Conservation (phyloP, 495 filamentous ascomycete species). For the Neurospora hispaniola region DNA sequence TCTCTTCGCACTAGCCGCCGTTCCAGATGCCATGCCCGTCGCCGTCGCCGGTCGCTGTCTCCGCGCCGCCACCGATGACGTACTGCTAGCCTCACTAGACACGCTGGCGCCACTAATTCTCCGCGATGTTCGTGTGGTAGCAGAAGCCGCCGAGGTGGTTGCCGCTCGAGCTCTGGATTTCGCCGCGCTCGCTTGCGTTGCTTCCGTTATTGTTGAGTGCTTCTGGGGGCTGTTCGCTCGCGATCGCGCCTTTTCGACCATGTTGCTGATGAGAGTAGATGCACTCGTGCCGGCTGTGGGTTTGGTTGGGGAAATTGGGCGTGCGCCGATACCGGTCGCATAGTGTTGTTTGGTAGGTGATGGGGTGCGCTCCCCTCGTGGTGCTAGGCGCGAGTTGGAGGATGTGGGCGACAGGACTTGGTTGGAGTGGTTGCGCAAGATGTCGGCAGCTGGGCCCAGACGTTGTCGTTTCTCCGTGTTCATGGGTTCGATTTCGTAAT, state of each 20-base stretch:
- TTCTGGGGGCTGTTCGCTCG: conserved; percentile 19
- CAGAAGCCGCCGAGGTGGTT: conserved; percentile 10
- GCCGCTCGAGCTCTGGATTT: conserved; percentile 25
- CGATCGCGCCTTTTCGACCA: conserved; percentile 45
- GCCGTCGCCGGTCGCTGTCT: conserved; percentile 34
- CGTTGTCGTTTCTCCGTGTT: conserved; percentile 34
- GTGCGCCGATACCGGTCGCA: conserved; percentile 25
- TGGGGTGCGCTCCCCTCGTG: conserved; percentile 13
- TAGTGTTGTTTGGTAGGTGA: conserved; percentile 16
- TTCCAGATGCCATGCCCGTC: conserved; percentile 13
- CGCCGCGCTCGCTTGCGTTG: conserved; percentile 17
- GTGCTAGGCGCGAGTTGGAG: conserved; percentile 61
- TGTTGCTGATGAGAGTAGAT: conserved; percentile 40
- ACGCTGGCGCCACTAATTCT: conserved; percentile 38
- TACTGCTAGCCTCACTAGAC: conserved; percentile 36
- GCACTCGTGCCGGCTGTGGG: conserved; percentile 15
- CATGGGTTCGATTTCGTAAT: conserved; percentile 43
- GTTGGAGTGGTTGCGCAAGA: conserved; percentile 19
- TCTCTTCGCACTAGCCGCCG: conserved; percentile 22
- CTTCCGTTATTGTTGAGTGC: conserved; percentile 1
- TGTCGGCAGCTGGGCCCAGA: conserved; percentile 12
- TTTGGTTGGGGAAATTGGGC: conserved; percentile 36
- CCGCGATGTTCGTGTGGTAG: conserved; percentile 31
- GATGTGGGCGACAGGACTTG: conserved; percentile 73
- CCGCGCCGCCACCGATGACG: conserved; percentile 26